Conservation (phyloP, 2,329 filamentous ascomycete genomes). For the Colletotrichum paranaense region DNA sequence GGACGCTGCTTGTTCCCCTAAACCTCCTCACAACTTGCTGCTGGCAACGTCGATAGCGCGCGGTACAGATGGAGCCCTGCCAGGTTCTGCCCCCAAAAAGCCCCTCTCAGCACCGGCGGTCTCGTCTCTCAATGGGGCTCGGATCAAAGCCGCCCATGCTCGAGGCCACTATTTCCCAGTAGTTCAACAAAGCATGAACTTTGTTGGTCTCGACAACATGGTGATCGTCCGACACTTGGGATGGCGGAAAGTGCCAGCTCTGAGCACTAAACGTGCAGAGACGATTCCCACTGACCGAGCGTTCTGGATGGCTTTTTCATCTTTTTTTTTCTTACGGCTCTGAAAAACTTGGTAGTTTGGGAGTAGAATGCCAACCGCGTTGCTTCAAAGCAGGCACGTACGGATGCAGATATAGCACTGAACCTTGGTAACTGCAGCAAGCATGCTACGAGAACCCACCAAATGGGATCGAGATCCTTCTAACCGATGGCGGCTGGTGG, state of each 20-base stretch:
- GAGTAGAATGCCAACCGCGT: background rate
- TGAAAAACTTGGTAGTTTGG: background rate
- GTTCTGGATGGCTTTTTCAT: background rate
- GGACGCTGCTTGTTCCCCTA: background rate
- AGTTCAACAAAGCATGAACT: conserved; percentile 23
- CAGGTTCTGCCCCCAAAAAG: conserved; percentile 4
- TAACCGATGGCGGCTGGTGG: background rate
- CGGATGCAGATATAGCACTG: background rate
- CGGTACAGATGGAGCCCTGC: background rate
- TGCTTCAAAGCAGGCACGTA: background rate
- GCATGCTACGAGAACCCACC: conserved; percentile 9
- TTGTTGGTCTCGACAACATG: conserved; percentile 12
- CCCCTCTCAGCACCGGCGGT: conserved; percentile 7
- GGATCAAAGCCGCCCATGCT: conserved; percentile 18
- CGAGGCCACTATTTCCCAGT: conserved; percentile 7
- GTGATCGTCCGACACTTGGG: conserved; percentile 29
- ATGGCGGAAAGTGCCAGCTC: conserved; percentile 15
- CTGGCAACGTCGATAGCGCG: background rate
- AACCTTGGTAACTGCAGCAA: background rate
- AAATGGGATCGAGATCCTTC: background rate
- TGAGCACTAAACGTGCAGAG: background rate
- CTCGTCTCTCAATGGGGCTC: conserved; percentile 15
- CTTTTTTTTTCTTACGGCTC: background rate
- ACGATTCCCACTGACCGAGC: conserved; percentile 16
- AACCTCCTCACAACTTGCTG: background rate